These are phyloP conservation scores for Dictyostelium capitatum DNA, from an alignment of 78 protist species.

Conservation along the genomic window DNA sequence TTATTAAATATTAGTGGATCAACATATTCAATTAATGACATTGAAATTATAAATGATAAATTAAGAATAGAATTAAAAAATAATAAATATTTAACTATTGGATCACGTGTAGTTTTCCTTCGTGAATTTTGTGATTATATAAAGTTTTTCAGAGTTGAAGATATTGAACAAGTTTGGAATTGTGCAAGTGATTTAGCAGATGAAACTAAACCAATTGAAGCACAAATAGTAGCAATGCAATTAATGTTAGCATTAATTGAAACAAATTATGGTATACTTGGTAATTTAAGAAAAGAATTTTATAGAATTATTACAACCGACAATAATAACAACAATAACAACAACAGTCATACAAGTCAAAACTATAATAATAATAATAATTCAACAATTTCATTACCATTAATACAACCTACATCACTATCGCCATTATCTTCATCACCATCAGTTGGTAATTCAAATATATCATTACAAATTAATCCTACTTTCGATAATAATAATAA, in stretches of 20 bases:
- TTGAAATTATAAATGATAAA: conserved; percentile 16
- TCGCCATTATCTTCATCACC: not conserved
- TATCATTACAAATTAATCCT: not conserved
- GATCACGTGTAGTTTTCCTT: not conserved
- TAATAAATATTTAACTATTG: not conserved
- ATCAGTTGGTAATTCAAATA: not conserved
- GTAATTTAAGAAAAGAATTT: not conserved
- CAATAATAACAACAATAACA: not conserved
- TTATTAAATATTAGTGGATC: not conserved
- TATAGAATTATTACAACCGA: conserved; percentile 2
- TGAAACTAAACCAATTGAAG: conserved; percentile 24
- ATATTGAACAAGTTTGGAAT: conserved; percentile 43
- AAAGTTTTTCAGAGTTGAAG: conserved; percentile 19
- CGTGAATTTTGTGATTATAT: conserved; percentile 39
- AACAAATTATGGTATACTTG: conserved; percentile 9
- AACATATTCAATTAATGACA: conserved; percentile 12
- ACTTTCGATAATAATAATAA: not conserved
- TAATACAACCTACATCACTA: not conserved
- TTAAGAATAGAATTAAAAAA: conserved; percentile 6
- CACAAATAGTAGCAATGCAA: conserved; percentile 30
- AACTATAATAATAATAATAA: not conserved
- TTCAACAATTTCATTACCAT: conserved; percentile 15
- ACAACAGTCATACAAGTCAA: not conserved
- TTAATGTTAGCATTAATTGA: conserved; percentile 56
- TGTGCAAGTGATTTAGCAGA: conserved; percentile 41